Conservation (phyloP, 2,329 filamentous ascomycete species). For the Fulvia fulva region DNA sequence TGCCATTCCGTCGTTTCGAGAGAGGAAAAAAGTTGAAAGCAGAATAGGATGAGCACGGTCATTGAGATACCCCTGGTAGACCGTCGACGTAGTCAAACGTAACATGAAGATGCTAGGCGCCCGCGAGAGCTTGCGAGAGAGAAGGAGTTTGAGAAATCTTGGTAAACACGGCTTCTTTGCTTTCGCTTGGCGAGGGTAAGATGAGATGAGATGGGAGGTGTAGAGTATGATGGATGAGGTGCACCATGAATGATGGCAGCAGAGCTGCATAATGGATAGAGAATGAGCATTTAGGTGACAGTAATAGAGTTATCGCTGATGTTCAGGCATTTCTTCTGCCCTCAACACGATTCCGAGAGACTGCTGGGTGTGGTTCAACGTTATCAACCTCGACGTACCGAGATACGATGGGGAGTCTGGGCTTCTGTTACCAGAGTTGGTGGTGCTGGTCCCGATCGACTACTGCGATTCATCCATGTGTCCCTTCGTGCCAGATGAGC, state of each 20-base stretch:
- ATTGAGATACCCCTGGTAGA: constrained; percentile 4
- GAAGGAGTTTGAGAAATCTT: too few species aligned
- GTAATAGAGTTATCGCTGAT: not conserved
- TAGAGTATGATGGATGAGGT: not conserved
- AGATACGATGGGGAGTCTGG: too few species aligned
- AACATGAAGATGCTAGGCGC: not conserved
- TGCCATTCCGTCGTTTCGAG: not conserved
- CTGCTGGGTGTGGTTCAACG: not conserved
- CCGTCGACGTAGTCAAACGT: not conserved
- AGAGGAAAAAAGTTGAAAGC: not conserved
- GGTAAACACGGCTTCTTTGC: not conserved
- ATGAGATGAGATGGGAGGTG: not conserved
- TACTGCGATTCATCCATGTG: too few species aligned
- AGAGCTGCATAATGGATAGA: not conserved
- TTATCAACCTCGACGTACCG: too few species aligned
- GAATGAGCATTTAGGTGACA: not conserved
- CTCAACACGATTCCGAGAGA: not conserved
- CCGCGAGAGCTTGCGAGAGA: not conserved
- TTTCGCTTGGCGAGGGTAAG: not conserved
- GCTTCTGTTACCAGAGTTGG: too few species aligned
- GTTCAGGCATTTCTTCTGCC: not conserved
- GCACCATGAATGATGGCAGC: not conserved
- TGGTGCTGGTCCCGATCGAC: too few species aligned
- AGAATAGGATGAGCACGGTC: not conserved
- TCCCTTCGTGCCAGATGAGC: too few species aligned